Evolutionary conservation across 306 rosid genomes (phyloP).

Genomic region (Chamaecrista fasciculata): DNA sequence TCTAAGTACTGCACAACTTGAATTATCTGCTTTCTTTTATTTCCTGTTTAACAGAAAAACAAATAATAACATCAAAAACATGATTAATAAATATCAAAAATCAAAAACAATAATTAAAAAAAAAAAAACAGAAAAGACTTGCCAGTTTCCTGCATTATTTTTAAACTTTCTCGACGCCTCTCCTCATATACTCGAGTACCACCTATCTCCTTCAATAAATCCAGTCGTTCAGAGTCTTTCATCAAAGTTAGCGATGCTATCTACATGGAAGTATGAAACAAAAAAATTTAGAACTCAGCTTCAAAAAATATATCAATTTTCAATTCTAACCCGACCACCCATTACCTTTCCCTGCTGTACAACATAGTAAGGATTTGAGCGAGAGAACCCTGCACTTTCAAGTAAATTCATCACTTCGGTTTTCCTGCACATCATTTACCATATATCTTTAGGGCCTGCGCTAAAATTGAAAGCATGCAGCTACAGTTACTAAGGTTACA

Average conservation of each 20-base stretch:
- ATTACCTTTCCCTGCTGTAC: slow-evolving; percentile 98
- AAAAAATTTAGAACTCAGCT: background rate
- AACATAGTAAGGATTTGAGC: slow-evolving; percentile 98
- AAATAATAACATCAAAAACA: slow-evolving; percentile 8
- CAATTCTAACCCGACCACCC: slow-evolving; percentile 23
- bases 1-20: slow-evolving; percentile 98
- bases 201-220: slow-evolving; percentile 95
- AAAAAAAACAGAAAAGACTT: slow-evolving; percentile 27
- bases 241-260: slow-evolving; percentile 88
- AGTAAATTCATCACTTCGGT: slow-evolving; percentile 97
- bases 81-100: slow-evolving; percentile 14
- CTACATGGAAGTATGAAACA: slow-evolving; percentile 41
- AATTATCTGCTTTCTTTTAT: slow-evolving; percentile 87
- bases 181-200: slow-evolving; percentile 98
- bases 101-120: too few relatives aligned
- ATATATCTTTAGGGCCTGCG: slow-evolving; percentile 10
- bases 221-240: slow-evolving; percentile 94
- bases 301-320: slow-evolving; percentile 19
- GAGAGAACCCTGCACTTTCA: slow-evolving; percentile 99
- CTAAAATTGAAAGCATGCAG: slow-evolving; percentile 7
- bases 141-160: slow-evolving; percentile 98
- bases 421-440: slow-evolving; percentile 55
- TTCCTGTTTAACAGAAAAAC: slow-evolving; percentile 55
- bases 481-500: background rate
- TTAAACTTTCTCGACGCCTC: slow-evolving; percentile 93